A percentile compares a stretch with the other conserved stretches of the same genome.
phyloP scores from a whole-genome alignment of 345 rosid species.

The Linum lewisii region DNA sequence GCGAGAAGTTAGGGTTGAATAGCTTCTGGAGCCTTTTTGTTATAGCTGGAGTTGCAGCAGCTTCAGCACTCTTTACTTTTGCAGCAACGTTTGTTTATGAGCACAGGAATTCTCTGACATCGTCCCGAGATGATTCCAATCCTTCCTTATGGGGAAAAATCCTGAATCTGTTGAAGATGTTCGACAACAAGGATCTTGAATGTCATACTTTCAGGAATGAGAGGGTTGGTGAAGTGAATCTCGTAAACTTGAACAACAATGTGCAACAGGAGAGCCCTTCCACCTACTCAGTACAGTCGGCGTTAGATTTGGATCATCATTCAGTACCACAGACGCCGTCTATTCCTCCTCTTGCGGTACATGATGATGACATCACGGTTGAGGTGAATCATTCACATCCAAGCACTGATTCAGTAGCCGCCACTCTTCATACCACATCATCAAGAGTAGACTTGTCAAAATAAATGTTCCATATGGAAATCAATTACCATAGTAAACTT shows the following conservation, averaged over 20 bases:
- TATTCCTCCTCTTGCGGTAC: background rate
- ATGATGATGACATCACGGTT: too few species aligned
- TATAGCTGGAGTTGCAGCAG: constrained; percentile 15
- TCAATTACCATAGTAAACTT: too few species aligned
- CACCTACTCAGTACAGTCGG: background rate
- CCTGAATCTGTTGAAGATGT: constrained; percentile 4
- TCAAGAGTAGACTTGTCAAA: too few species aligned
- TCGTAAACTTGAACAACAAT: background rate
- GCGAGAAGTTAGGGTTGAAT: constrained; percentile 9
- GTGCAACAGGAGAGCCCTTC: background rate
- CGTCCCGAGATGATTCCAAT: background rate
- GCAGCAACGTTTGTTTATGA: constrained; percentile 2
- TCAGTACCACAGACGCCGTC: background rate
- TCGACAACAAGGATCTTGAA: constrained; percentile 12
- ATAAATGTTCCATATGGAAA: too few species aligned
- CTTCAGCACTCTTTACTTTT: constrained; percentile 9
- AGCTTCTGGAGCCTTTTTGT: constrained; percentile 21
- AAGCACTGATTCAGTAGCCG: too few species aligned
- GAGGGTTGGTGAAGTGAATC: background rate
- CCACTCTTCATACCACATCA: too few species aligned
- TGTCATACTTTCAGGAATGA: constrained; percentile 9
- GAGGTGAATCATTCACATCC: too few species aligned
- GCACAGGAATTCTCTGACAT: background rate
- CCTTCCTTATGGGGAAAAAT: constrained; percentile 6
- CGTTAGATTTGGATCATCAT: background rate